These are phyloP conservation scores for Puccinia brachypodii DNA, from an alignment of 1,284 basidiomycete species.

Conservation along the genomic window DNA sequence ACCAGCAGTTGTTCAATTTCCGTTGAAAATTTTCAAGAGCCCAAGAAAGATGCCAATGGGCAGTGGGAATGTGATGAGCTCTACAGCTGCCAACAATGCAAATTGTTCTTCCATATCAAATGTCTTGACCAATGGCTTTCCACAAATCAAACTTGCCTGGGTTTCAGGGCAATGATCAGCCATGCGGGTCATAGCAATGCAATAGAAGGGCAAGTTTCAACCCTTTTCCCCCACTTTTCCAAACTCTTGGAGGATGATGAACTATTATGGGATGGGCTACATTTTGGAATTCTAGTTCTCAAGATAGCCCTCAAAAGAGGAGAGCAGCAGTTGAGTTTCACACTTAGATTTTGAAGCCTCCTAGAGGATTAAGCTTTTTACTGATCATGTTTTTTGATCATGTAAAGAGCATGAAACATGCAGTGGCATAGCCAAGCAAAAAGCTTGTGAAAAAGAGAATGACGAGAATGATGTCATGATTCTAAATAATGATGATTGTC, in stretches of 20 bases:
- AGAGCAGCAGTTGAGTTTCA: too few relatives aligned
- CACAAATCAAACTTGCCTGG: not conserved
- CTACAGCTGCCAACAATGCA: not conserved
- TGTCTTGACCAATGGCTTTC: constrained; percentile 1
- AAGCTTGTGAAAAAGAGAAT: too few relatives aligned
- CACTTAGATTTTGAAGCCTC: too few relatives aligned
- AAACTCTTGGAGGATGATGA: not conserved
- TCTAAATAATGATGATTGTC: too few relatives aligned
- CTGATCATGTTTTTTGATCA: too few relatives aligned
- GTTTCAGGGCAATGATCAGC: not conserved
- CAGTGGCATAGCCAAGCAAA: too few relatives aligned
- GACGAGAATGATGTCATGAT: too few relatives aligned
- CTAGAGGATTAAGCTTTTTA: too few relatives aligned
- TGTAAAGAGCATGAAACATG: too few relatives aligned
- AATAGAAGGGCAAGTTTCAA: not conserved
- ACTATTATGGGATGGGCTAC: not conserved
- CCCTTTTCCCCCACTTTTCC: not conserved
- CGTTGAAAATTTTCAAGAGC: not conserved
- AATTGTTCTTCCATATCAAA: not conserved
- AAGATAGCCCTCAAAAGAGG: too few relatives aligned
- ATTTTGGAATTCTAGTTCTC: not conserved
- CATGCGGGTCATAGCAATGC: not conserved
- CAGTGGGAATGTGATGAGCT: not conserved
- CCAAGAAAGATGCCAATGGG: not conserved
- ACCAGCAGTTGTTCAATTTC: not conserved